Evolutionary conservation across 2,329 filamentous ascomycete species (phyloP), one percentile per base, ranked within the genome.

Genomic region (Fusarium verrucosum): DNA sequence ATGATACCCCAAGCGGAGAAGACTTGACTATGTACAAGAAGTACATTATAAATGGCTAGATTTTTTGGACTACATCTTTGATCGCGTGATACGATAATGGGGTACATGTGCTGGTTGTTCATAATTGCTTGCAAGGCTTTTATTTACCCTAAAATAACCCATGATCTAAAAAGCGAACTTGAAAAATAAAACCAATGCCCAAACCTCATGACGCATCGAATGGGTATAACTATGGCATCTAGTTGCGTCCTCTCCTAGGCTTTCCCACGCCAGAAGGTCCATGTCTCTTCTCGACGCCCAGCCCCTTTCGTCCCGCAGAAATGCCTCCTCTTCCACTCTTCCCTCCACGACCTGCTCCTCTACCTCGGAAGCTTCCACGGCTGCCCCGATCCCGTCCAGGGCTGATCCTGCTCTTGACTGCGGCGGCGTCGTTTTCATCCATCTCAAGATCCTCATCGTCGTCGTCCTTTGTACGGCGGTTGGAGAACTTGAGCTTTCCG

Each of bases 401-500:
- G 62, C 76, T 77, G 36, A 83, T 77, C 51, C 80, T 80, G 62
- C 79, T 82, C 77, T 85, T 86, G 66, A 87, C 79, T 30, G 78
- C 79, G 35, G 81, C 79, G 7, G 82, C 81, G 53, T 83, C 83
- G 33, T 81, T 81, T 25, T 83, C 82, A 25, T 83, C 82, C 76
- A 85, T 84, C 47, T 84, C 82, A 16, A 83, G 82, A 26, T 81
- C 83, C 23, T 82, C 79, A 37, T 80, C 80, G 11, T 80, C 80
- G 32, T 79, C 77, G 25, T 80, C 80, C 44, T 78, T 78, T 53
- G 76, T 76, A 52, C 80, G 81, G 73, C 83, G 85, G 76, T 91
- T 91, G 33, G 86, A 88, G 79, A 90, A 91, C 80, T 91, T 91
- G 70, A 92, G 80, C 75, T 87, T 86, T 41, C 89, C 89, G 47